Percentiles rank a stretch among this genome's conserved stretches.
These are phyloP conservation scores for Metschnikowia kunwiensis DNA, from an alignment of 805 yeast species.

Conservation along the genomic window DNA sequence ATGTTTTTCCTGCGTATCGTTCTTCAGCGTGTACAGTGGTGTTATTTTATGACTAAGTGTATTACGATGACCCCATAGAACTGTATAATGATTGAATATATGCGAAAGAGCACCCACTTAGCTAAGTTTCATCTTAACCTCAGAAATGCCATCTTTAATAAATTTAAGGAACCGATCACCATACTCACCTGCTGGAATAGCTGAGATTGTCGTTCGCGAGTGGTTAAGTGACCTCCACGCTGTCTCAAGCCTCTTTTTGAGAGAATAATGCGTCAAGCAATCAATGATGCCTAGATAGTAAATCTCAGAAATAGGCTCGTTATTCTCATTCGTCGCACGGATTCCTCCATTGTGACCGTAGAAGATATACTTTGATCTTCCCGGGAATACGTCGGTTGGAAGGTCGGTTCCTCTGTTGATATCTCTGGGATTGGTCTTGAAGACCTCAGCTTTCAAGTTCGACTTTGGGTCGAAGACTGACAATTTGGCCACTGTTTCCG, in stretches of 20 bases:
- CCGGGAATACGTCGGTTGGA: slow-evolving; percentile 43
- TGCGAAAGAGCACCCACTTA: slow-evolving; percentile 2
- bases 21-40: too few species aligned
- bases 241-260: slow-evolving; percentile 77
- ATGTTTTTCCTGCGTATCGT: background rate
- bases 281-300: slow-evolving; percentile 94
- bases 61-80: too few species aligned
- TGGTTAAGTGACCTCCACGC: slow-evolving; percentile 75
- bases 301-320: slow-evolving; percentile 61
- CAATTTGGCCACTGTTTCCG: slow-evolving; percentile 35
- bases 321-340: slow-evolving; percentile 60
- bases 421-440: slow-evolving; percentile 46
- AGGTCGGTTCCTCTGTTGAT: slow-evolving; percentile 41
- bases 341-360: slow-evolving; percentile 85
- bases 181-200: slow-evolving; percentile 87
- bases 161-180: slow-evolving; percentile 82
- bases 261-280: slow-evolving; percentile 78
- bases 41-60: too few species aligned
- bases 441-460: slow-evolving; percentile 35
- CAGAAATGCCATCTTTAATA: slow-evolving; percentile 40
- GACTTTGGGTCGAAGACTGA: slow-evolving; percentile 46
- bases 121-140: slow-evolving; percentile 10
- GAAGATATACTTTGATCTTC: slow-evolving; percentile 54
- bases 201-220: slow-evolving; percentile 69
- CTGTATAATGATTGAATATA: too few species aligned